Base-by-base conservation (phyloP, 2,329 filamentous ascomycete genomes). In the Chaetomiaceae sp. region DNA sequence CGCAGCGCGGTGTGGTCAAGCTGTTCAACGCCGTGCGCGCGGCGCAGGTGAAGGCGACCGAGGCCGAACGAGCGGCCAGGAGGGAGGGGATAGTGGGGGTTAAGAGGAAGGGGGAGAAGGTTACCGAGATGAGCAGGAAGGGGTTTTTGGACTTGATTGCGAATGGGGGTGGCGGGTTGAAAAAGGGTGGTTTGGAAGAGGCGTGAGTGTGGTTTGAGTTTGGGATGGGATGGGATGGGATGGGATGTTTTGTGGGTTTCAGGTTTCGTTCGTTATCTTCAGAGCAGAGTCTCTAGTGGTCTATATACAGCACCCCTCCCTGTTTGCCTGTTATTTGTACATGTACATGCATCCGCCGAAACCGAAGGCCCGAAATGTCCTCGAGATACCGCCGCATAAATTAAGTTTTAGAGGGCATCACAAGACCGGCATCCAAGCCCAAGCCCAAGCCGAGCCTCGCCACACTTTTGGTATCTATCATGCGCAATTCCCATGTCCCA, bases 51-150 rank as follows among this genome's bases (percentile, higher is more conserved):
- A 89, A 91, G 70, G 91, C 87, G 2, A 81, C 86, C 54, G 85
- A 92, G 70, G 87, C 90, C 5, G 85, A 87, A 66, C 82, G 77
- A 68, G 81, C 82, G 60, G 79, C 83, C 44, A 81, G 81, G 69
- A 83, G 82, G 61, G 81, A 85, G 56, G 88, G 90, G 3, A 75
- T 95, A 0, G 80, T 96, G 29, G 92, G 92, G 1, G 83, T 90
- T 65, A 81, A 80, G 57, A 83, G 87, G 69, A 82, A 90, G 60
- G 87, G 95, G 71, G 90, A 95, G 72, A 90, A 87, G 74, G 78
- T 95, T 48, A 94, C 89, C 60, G 91, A 97, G 76, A 94, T 99
- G 85, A 95, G 87, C 69, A 95, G 95, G 75, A 89, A 96, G 73
- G 91, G 92, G 0, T 99, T 97, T 73, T 71, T 99, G 69, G 92